phyloP scores from a whole-genome alignment of 768 basidiomycete genomes.

The Naganishia friedmannii region DNA sequence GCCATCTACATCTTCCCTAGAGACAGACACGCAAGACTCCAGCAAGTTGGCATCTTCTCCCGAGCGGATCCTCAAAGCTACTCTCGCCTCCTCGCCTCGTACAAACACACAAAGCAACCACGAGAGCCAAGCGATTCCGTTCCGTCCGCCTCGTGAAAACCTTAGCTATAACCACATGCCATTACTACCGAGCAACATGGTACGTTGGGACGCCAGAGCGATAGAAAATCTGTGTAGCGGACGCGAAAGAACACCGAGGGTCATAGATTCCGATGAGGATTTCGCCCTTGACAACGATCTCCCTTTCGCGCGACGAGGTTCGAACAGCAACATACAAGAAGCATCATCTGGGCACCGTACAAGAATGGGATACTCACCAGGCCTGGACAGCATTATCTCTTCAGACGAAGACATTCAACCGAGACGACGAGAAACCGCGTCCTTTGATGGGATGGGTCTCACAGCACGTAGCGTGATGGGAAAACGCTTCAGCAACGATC shows the following conservation, averaged over 20 bases:
- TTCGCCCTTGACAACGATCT: background rate
- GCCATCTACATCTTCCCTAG: background rate
- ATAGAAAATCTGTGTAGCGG: background rate
- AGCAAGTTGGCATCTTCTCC: background rate
- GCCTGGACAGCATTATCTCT: background rate
- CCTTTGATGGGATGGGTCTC: background rate
- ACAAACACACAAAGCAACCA: background rate
- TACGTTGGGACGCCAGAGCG: background rate
- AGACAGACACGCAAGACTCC: background rate
- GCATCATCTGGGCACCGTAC: background rate
- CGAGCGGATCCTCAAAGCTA: too few relatives aligned
- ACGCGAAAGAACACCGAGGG: background rate
- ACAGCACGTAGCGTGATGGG: background rate
- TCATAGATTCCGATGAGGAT: constrained; percentile 7
- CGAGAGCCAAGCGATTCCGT: background rate
- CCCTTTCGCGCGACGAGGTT: too few relatives aligned
- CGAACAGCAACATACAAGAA: background rate
- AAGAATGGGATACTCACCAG: background rate
- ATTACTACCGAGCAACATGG: background rate
- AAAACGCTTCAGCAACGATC: background rate
- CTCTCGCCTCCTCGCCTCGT: too few relatives aligned
- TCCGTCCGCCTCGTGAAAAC: background rate
- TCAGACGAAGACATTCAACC: background rate
- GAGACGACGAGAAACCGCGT: background rate
- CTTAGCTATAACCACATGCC: background rate